These are phyloP conservation scores for Candida neerlandica DNA, from an alignment of 1,139 yeast genomes.

Conservation along the genomic window DNA sequence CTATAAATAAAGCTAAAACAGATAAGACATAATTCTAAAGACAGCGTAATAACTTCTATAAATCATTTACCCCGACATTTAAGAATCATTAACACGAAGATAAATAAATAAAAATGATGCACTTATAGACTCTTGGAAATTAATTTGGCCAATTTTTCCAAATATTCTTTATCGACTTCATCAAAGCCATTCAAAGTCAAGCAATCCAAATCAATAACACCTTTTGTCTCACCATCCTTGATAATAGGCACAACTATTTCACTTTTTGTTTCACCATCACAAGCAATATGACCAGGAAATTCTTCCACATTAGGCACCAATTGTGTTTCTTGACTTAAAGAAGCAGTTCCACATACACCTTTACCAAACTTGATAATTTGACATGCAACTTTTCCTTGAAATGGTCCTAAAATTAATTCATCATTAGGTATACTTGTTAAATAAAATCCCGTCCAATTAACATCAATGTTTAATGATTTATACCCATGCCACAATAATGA, in stretches of 20 bases:
- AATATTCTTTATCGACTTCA: conserved; percentile 55
- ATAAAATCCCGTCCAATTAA: conserved; percentile 96
- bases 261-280: conserved; percentile 92
- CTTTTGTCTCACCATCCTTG: conserved; percentile 50
- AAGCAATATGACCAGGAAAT: conserved; percentile 94
- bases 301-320: conserved; percentile 73
- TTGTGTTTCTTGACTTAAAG: conserved; percentile 58
- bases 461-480: conserved; percentile 54
- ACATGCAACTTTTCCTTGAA: conserved; percentile 96
- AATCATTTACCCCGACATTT: no score
- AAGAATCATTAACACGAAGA: no score
- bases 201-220: conserved; percentile 89
- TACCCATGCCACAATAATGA: conserved; percentile 89
- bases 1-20: no score
- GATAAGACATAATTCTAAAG: no score
- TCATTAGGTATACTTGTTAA: conserved; percentile 34
- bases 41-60: no score
- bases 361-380: conserved; percentile 74
- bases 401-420: conserved; percentile 81
- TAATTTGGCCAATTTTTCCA: conserved; percentile 59
- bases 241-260: conserved; percentile 89
- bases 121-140: conserved; percentile 35
- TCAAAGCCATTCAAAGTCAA: conserved; percentile 64
- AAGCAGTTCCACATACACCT: conserved; percentile 94
- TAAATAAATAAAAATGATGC: no score